phyloP scores from a whole-genome alignment of 257 asterid genomes.

The Capsicum rhomboideum region DNA sequence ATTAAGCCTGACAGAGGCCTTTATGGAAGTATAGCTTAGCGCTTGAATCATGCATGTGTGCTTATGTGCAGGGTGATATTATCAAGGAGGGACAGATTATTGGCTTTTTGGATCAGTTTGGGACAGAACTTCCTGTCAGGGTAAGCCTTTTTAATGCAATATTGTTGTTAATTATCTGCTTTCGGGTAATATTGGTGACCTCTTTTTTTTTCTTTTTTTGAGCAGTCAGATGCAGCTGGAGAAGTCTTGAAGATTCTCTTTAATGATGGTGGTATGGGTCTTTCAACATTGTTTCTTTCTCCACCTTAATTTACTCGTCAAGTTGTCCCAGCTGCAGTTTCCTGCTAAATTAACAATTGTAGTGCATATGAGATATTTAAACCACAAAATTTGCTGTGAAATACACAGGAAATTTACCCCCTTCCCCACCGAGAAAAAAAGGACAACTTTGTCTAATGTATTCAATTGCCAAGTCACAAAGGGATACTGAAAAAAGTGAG shows the following conservation, averaged over 20 bases:
- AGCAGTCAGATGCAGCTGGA: slow-evolving; percentile 83
- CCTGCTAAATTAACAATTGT: not conserved
- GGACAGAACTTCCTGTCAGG: slow-evolving; percentile 52
- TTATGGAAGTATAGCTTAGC: not conserved
- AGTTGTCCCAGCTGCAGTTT: not conserved
- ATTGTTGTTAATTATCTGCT: not conserved
- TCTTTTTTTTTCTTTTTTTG: not conserved
- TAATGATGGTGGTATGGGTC: slow-evolving; percentile 64
- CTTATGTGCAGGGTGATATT: slow-evolving; percentile 54
- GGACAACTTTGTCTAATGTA: not conserved
- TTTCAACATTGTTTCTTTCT: not conserved
- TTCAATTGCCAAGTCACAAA: not conserved
- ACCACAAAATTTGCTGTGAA: not conserved
- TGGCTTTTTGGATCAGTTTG: slow-evolving; percentile 69
- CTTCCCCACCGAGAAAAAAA: not conserved
- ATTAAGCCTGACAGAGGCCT: not conserved
- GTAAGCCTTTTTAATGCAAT: slow-evolving; percentile 32
- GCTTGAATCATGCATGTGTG: not conserved
- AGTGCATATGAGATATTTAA: not conserved
- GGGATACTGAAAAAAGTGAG: not conserved
- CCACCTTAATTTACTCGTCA: not conserved
- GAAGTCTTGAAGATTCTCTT: slow-evolving; percentile 72
- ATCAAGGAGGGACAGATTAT: slow-evolving; percentile 82
- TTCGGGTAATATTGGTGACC: not conserved
- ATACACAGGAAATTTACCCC: not conserved